These are phyloP conservation scores for Striga hermonthica DNA, from an alignment of 305 asterid genomes.

Conservation along the genomic window DNA sequence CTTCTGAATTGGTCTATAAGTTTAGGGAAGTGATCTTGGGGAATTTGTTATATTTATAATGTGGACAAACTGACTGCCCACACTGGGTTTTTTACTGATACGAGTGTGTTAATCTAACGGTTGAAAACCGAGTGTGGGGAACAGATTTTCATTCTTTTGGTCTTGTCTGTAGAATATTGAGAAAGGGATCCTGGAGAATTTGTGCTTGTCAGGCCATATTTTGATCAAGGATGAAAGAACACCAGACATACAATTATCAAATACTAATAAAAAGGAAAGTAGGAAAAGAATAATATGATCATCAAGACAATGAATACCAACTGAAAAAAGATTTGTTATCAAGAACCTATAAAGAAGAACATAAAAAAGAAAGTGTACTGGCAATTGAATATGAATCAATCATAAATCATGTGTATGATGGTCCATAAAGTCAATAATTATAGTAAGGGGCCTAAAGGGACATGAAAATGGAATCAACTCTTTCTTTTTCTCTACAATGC, in stretches of 20 bases:
- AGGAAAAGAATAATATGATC: conserved; percentile 28
- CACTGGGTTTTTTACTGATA: too few species aligned
- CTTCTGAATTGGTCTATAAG: neutral
- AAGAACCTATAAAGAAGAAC: neutral
- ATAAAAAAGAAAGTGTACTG: neutral
- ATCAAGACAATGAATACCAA: conserved; percentile 13
- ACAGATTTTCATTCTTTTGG: too few species aligned
- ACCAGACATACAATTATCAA: conserved; percentile 17
- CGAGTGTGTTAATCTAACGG: too few species aligned
- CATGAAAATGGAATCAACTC: conserved; percentile 32
- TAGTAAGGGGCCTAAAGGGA: neutral
- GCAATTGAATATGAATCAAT: neutral
- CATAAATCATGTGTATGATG: neutral
- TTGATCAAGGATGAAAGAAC: neutral
- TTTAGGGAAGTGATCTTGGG: neutral
- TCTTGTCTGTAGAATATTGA: too few species aligned
- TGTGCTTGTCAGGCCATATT: conserved; percentile 11
- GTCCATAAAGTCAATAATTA: neutral
- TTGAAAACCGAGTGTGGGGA: too few species aligned
- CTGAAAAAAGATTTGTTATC: neutral
- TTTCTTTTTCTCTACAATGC: conserved; percentile 36
- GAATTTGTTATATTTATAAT: neutral
- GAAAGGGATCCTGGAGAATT: conserved; percentile 8
- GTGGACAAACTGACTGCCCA: too few species aligned
- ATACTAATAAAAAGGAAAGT: conserved; percentile 14